phyloP scores from a whole-genome alignment of 306 rosid species.

The Adenanthera pavonina region DNA sequence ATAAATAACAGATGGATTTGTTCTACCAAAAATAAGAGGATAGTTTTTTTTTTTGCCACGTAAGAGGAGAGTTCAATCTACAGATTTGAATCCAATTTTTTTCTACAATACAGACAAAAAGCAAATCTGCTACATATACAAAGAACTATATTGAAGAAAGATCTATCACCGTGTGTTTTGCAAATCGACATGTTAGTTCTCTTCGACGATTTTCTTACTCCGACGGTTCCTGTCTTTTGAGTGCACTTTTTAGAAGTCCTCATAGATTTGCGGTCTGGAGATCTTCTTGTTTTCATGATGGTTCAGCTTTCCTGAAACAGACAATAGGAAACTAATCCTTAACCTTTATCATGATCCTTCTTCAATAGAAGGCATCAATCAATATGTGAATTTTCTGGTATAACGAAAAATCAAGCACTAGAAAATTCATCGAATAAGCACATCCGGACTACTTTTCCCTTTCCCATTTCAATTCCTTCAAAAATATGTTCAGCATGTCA shows the following conservation, averaged over 20 bases:
- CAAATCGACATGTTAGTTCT: slow-evolving; percentile 37
- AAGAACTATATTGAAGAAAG: background rate
- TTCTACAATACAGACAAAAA: slow-evolving; percentile 3
- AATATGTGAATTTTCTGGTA: background rate
- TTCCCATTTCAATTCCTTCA: background rate
- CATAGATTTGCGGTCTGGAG: slow-evolving; percentile 37
- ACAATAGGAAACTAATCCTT: background rate
- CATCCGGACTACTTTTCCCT: slow-evolving; percentile 10
- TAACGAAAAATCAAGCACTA: background rate
- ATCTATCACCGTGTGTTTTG: slow-evolving; percentile 50
- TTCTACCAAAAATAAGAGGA: too few relatives aligned
- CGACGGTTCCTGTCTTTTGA: slow-evolving; percentile 24
- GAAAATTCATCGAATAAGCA: slow-evolving; percentile 26
- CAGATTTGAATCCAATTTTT: slow-evolving; percentile 7
- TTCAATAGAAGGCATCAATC: slow-evolving; percentile 8
- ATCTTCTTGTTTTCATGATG: slow-evolving; percentile 51
- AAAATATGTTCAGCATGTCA: background rate
- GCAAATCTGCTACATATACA: slow-evolving; percentile 28
- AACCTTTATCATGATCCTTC: slow-evolving; percentile 9
- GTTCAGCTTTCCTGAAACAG: slow-evolving; percentile 43
- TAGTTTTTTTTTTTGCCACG: too few relatives aligned
- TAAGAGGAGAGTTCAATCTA: slow-evolving; percentile 11
- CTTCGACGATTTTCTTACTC: slow-evolving; percentile 42
- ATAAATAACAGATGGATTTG: background rate
- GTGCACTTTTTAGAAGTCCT: slow-evolving; percentile 50